Conservation (phyloP, 1,139 yeast genomes). For the Suhomyces taliae region DNA sequence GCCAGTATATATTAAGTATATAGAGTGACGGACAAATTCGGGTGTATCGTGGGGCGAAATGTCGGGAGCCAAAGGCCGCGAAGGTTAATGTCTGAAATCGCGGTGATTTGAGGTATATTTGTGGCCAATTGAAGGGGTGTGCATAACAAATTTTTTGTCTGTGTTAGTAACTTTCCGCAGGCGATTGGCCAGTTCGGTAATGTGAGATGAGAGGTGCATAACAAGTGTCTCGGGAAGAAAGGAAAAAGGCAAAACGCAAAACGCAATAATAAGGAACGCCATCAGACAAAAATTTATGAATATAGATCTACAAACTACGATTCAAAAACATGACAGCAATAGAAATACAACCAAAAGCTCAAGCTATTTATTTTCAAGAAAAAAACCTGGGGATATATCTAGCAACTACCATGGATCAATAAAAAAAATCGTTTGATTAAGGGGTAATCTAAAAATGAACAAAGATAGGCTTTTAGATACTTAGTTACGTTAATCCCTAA, state of each 20-base stretch:
- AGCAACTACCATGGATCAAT: no score
- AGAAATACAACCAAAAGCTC: no score
- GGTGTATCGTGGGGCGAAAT: constrained; percentile 11
- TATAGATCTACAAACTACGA: no score
- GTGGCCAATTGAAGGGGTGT: neutral
- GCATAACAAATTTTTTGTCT: neutral
- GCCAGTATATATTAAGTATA: constrained; percentile 2
- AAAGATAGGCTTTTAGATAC: no score
- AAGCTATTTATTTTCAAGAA: no score
- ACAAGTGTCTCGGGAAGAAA: neutral
- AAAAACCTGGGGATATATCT: no score
- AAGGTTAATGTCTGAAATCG: constrained; percentile 3
- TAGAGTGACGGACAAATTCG: constrained; percentile 9
- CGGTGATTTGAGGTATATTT: constrained; percentile 2
- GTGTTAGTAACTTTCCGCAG: neutral
- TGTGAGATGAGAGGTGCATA: neutral
- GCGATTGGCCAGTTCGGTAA: constrained; percentile 1
- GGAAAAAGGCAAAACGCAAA: neutral
- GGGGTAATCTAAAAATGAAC: no score
- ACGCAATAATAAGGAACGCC: neutral
- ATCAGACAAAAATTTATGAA: neutral
- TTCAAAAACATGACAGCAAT: no score
- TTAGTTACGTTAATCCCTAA: no score
- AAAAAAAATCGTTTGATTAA: no score
- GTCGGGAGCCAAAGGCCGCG: constrained; percentile 5